Percentiles rank a stretch among this genome's conserved stretches.
These are phyloP conservation scores for Naumovozyma castellii DNA, from an alignment of 805 yeast species.

Conservation along the genomic window DNA sequence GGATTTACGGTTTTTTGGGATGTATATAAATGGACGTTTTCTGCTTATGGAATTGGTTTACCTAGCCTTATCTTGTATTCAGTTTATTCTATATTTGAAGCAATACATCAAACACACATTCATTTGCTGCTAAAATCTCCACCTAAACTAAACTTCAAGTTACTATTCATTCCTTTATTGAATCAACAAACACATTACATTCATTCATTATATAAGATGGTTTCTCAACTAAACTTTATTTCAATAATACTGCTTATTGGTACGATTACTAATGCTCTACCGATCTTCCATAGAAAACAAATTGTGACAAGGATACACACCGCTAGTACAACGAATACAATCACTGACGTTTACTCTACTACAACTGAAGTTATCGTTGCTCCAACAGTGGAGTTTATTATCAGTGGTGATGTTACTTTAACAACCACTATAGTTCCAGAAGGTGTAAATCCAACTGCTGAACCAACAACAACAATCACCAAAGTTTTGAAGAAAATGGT, in stretches of 20 bases:
- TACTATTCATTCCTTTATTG: background rate
- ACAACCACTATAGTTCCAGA: constrained; percentile 31
- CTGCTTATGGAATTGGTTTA: no score
- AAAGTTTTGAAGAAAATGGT: background rate
- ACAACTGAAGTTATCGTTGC: constrained; percentile 32
- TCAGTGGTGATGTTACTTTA: constrained; percentile 31
- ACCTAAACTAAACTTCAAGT: no score
- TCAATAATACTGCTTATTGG: background rate
- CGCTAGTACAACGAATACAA: constrained; percentile 42
- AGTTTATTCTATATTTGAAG: no score
- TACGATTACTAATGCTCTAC: constrained; percentile 17
- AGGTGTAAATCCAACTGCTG: constrained; percentile 28
- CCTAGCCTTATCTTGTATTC: no score
- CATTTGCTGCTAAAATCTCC: no score
- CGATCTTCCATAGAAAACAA: constrained; percentile 29
- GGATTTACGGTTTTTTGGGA: no score
- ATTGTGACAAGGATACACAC: constrained; percentile 47
- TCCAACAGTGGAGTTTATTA: constrained; percentile 33
- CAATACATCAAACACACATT: no score
- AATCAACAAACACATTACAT: background rate
- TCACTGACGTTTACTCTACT: constrained; percentile 34
- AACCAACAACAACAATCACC: constrained; percentile 31
- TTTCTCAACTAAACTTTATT: background rate
- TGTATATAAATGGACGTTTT: no score
- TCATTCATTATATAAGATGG: background rate